These are phyloP conservation scores for Monosporozyma servazzii DNA, from an alignment of 805 yeast genomes.

Conservation along the genomic window DNA sequence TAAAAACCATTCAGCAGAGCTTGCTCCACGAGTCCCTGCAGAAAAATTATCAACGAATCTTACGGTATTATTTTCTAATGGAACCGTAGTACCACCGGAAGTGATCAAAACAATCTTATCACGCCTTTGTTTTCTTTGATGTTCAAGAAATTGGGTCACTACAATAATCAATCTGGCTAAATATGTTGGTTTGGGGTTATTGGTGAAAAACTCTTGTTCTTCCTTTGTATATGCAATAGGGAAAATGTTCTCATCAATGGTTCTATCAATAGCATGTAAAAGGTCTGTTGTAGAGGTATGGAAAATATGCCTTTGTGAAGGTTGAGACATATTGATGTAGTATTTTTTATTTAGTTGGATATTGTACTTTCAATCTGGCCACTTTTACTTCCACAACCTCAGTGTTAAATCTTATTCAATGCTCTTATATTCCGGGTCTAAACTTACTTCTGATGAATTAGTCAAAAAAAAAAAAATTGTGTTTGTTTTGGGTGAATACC, in stretches of 20 bases:
- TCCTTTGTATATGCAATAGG: conserved; percentile 65
- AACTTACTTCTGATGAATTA: neutral
- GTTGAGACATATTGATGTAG: neutral
- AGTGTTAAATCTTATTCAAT: no score
- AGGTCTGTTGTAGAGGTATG: conserved; percentile 66
- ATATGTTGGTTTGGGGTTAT: conserved; percentile 65
- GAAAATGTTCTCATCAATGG: conserved; percentile 47
- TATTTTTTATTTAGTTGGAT: neutral
- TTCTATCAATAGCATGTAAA: conserved; percentile 68
- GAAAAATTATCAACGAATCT: conserved; percentile 92
- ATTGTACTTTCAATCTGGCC: neutral
- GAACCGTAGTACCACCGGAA: conserved; percentile 95
- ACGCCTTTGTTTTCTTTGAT: conserved; percentile 36
- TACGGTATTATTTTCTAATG: conserved; percentile 91
- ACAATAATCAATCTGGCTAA: conserved; percentile 49
- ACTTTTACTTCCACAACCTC: no score
- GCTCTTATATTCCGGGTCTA: neutral
- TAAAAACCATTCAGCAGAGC: conserved; percentile 84
- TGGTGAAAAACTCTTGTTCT: conserved; percentile 66
- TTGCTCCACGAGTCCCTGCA: conserved; percentile 96
- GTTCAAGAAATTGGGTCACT: conserved; percentile 50
- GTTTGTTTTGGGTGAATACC: neutral
- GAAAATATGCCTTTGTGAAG: conserved; percentile 9
- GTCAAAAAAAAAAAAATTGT: no score
- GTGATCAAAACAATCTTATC: conserved; percentile 72